phyloP scores from a whole-genome alignment of 495 filamentous ascomycete species.

The Penicillium angulare region DNA sequence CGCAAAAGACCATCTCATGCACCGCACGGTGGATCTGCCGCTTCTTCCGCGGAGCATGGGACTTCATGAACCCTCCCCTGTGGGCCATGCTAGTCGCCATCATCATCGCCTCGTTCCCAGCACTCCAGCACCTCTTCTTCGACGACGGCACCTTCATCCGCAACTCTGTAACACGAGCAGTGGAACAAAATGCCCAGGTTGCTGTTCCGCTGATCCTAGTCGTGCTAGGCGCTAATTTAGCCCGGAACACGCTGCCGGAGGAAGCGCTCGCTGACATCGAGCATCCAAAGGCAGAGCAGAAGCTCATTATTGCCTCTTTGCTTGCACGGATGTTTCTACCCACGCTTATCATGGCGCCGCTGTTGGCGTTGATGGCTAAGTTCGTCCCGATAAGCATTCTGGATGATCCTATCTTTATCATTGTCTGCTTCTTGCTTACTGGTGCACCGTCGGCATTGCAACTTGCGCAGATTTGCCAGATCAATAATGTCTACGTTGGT shows the following conservation, averaged over 20 bases:
- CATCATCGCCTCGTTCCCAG: slow-evolving; percentile 85
- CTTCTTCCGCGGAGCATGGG: slow-evolving; percentile 69
- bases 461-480: slow-evolving; percentile 96
- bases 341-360: slow-evolving; percentile 88
- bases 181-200: slow-evolving; percentile 81
- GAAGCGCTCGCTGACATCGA: slow-evolving; percentile 54
- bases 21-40: slow-evolving; percentile 39
- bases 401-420: slow-evolving; percentile 95
- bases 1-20: slow-evolving; percentile 53
- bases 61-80: slow-evolving; percentile 97
- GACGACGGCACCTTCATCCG: slow-evolving; percentile 83
- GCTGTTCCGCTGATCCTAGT: slow-evolving; percentile 95
- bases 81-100: slow-evolving; percentile 95
- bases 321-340: slow-evolving; percentile 90
- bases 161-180: slow-evolving; percentile 87
- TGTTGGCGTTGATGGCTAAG: slow-evolving; percentile 87
- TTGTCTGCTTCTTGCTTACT: slow-evolving; percentile 94
- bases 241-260: slow-evolving; percentile 64
- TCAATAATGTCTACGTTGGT: slow-evolving; percentile 91
- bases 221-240: slow-evolving; percentile 93
- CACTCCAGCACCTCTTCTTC: slow-evolving; percentile 83
- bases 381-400: slow-evolving; percentile 91
- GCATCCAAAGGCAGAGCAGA: slow-evolving; percentile 66
- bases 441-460: slow-evolving; percentile 94
- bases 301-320: slow-evolving; percentile 80